Conservation (phyloP, 495 filamentous ascomycete species). For the Daldinia childiae region DNA sequence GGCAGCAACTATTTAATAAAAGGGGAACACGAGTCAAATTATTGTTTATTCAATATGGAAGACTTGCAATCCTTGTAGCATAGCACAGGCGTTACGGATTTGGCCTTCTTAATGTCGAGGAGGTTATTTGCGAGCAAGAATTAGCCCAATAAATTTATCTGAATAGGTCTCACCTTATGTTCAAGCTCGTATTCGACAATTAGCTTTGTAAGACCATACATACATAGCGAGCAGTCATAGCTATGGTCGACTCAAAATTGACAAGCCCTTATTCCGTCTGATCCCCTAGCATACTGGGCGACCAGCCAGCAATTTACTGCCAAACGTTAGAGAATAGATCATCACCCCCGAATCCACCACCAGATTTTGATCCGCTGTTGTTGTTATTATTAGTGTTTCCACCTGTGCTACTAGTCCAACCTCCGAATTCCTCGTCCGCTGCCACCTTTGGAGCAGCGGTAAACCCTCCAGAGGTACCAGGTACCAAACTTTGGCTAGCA, state of each 20-base stretch:
- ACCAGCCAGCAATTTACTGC: constrained; percentile 62
- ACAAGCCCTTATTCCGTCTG: neutral
- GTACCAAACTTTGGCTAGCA: constrained; percentile 63
- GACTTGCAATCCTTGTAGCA: constrained; percentile 22
- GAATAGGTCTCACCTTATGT: constrained; percentile 13
- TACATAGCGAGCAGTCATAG: neutral
- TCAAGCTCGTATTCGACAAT: constrained; percentile 5
- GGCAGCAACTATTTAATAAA: constrained; percentile 6
- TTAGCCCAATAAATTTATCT: constrained; percentile 12
- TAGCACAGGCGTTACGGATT: constrained; percentile 41
- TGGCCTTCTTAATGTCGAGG: constrained; percentile 17
- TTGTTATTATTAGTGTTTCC: constrained; percentile 47
- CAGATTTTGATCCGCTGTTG: constrained; percentile 49
- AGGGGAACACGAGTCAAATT: constrained; percentile 1
- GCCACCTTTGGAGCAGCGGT: constrained; percentile 69
- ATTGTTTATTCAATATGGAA: constrained; percentile 12
- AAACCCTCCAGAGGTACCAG: constrained; percentile 60
- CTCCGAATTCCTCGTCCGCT: constrained; percentile 92
- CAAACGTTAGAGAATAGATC: constrained; percentile 96
- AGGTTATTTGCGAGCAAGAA: constrained; percentile 7
- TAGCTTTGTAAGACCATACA: neutral
- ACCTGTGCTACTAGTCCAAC: constrained; percentile 78
- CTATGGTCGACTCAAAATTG: constrained; percentile 6
- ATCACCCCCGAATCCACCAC: constrained; percentile 71
- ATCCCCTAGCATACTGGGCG: neutral